A percentile compares a stretch with the other conserved stretches of the same genome.
phyloP scores from a whole-genome alignment of 352 stramenopile genomes.

The Phytopythium montanum region DNA sequence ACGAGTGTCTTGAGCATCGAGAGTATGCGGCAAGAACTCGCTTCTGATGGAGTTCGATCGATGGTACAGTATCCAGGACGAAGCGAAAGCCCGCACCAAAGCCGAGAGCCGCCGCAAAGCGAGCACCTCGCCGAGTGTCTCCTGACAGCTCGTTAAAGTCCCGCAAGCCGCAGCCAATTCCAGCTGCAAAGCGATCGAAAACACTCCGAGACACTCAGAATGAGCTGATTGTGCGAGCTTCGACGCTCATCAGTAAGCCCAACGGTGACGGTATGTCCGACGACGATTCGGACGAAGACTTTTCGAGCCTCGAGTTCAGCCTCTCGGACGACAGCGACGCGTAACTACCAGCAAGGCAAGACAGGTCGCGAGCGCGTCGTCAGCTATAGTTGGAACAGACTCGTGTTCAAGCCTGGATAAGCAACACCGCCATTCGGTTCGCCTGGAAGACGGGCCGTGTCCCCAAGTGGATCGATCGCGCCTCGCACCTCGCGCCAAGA shows the following conservation, averaged over 20 bases:
- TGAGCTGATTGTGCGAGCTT: slow-evolving; percentile 3
- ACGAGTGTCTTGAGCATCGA: not conserved
- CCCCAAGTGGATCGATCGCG: too few species aligned
- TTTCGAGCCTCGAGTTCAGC: slow-evolving; percentile 7
- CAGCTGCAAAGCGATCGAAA: not conserved
- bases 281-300: not conserved
- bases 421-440: not conserved
- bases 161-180: not conserved
- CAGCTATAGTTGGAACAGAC: slow-evolving; percentile 6
- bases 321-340: slow-evolving; percentile 1
- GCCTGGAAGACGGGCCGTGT: not conserved
- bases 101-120: not conserved
- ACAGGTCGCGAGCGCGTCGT: not conserved
- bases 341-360: not conserved
- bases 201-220: not conserved
- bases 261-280: not conserved
- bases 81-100: not conserved
- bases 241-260: not conserved
- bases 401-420: not conserved
- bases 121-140: not conserved
- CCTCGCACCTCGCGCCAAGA: slow-evolving; percentile 11
- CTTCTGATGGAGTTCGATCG: not conserved
- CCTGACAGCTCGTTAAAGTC: not conserved
- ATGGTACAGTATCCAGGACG: not conserved
- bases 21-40: not conserved